A percentile compares a stretch with the other conserved stretches of the same genome.
phyloP scores from a whole-genome alignment of 768 basidiomycete species.

The Xerocomellus amylosporus region DNA sequence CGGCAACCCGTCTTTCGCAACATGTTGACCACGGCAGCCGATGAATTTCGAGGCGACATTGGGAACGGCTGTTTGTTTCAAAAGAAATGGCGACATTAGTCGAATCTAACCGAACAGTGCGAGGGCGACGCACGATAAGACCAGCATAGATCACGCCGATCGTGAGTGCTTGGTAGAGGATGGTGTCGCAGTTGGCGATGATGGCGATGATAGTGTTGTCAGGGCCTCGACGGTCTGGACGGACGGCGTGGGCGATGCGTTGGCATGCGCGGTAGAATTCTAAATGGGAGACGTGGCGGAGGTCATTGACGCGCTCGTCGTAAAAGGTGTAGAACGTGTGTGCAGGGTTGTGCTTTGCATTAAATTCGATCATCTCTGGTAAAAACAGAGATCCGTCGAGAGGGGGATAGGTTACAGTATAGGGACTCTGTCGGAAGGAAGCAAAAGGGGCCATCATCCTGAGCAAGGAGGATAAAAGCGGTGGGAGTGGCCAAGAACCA shows the following conservation, averaged over 20 bases:
- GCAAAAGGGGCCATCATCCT: no score
- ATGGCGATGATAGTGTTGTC: slow-evolving; percentile 39
- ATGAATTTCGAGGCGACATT: slow-evolving; percentile 37
- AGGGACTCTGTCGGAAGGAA: no score
- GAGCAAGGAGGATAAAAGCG: no score
- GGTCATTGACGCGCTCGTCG: slow-evolving; percentile 13
- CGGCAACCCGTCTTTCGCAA: slow-evolving; percentile 39
- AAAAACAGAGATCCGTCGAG: slow-evolving; percentile 33
- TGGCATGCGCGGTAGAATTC: slow-evolving; percentile 47
- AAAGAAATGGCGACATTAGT: background rate
- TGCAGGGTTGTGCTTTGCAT: slow-evolving; percentile 35
- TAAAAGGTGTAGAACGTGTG: slow-evolving; percentile 33
- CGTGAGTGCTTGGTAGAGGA: slow-evolving; percentile 43
- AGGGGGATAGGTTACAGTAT: slow-evolving; percentile 19
- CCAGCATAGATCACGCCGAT: slow-evolving; percentile 29
- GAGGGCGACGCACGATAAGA: background rate
- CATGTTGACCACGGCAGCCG: slow-evolving; percentile 34
- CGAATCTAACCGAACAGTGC: no score
- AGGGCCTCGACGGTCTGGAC: slow-evolving; percentile 31
- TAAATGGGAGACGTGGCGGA: slow-evolving; percentile 35
- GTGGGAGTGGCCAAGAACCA: no score
- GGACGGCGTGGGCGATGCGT: slow-evolving; percentile 39
- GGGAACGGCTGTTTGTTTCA: slow-evolving; percentile 29
- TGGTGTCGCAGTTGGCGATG: slow-evolving; percentile 36
- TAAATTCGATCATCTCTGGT: slow-evolving; percentile 17